Percentiles rank a stretch among this genome's conserved stretches.
Conservation (phyloP, 148 eudicot genomes). For the Arctostaphylos glauca region DNA sequence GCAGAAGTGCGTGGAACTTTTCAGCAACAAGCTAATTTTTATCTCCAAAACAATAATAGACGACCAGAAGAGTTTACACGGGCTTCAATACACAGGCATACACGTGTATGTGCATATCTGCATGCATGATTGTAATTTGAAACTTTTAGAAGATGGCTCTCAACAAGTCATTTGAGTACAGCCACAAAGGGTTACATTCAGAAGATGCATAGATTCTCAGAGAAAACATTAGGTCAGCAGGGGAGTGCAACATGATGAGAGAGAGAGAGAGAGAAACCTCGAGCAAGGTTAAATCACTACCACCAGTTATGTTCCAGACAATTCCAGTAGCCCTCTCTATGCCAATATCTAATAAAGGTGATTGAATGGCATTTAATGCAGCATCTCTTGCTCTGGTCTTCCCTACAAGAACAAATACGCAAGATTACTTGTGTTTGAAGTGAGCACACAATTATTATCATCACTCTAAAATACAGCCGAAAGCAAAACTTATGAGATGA, state of each 20-base stretch:
- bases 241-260: not conserved
- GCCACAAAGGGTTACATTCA: not conserved
- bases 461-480: not conserved
- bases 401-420: constrained; percentile 43
- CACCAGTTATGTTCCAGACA: constrained; percentile 99
- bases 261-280: constrained; percentile 56
- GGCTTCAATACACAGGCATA: not conserved
- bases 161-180: no score
- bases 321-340: constrained; percentile 99
- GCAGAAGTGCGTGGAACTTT: not conserved
- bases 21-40: not conserved
- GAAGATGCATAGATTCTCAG: not conserved
- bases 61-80: not conserved
- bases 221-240: constrained; percentile 13
- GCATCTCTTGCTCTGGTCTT: constrained; percentile 99
- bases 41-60: not conserved
- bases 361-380: constrained; percentile 95
- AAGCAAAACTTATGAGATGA: not conserved
- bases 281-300: constrained; percentile 84
- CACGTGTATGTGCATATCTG: not conserved
- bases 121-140: not conserved
- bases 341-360: constrained; percentile 94
- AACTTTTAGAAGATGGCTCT: not conserved
- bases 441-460: not conserved
- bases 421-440: not conserved